Base-by-base conservation (phyloP, 345 rosid species). In the Raphanus raphanistrum region DNA sequence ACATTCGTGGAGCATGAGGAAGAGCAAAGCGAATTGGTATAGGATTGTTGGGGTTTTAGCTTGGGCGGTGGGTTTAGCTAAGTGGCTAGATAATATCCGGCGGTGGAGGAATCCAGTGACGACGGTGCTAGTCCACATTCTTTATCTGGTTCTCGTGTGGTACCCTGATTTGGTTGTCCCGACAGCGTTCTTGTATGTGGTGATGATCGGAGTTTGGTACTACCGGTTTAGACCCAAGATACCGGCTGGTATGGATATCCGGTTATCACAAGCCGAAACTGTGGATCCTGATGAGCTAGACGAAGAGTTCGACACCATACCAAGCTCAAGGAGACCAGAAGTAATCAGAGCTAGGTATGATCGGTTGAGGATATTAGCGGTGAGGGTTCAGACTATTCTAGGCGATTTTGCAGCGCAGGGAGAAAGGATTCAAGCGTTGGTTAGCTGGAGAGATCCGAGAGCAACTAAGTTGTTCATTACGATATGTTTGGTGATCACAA, bases 341-440 rank as follows among this genome's bases (percentile, higher is more conserved):
- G 55, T 91, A 16, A 81, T 95, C 9, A 64, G 97, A 59, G 91
- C 85, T 60, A 74, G 99, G 45, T 95, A 95, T 2, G 99, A 95
- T 68, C 83, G 98, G 80, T 75, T 95, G 72, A 82, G 99, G 75
- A 80, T 95, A 32, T 72, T 95, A 80, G 99, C 98, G 0, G 97
- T 88, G 8, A 84, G 98, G 73, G 88, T 92, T 67, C 99, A 95
- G 77, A 92, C 98, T 0, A 97, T 92, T 5, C 74, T 95, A 84
- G 99, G 99, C 2, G 99, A 95, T 85, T 84, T 92, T 66, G 99
- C 98, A 5, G 88, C 99, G 25, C 99, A 92, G 73, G 99, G 99
- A 0, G 99, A 95, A 82, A 65, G 99, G 65, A 72, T 88, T 28
- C 99, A 95, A 59, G 98, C 99, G 8, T 69, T 92, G 68, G 96